Base-by-base conservation (phyloP, 2,329 filamentous ascomycete genomes). In the Trichothecium sympodiale region DNA sequence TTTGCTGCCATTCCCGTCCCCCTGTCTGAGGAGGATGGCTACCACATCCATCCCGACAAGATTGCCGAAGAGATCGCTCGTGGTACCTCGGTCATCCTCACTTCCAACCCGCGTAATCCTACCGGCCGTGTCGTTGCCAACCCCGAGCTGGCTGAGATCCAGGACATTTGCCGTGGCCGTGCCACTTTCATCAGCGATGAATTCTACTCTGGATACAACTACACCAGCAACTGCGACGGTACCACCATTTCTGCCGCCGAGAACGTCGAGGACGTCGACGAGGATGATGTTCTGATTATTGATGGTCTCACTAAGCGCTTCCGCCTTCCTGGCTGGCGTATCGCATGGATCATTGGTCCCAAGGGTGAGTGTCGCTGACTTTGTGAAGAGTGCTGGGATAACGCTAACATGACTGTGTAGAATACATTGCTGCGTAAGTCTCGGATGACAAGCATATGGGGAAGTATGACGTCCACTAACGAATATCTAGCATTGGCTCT, bases 241-340 rank as follows among this genome's bases (percentile, higher is more conserved):
- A 77, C 74, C 20, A 93, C 89, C 30, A 85, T 95, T 55, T 88
- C 81, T 34, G 82, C 87, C 8, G 89, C 89, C 5, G 81, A 85
- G 52, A 94, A 96, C 56, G 75, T 96, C 33, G 73, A 86, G 38
- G 87, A 95, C 48, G 87, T 95, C 13, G 77, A 95, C 53, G 74
- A 84, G 52, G 85, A 93, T 41, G 85, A 94, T 51, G 88, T 96
- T 2, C 74, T 96, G 44, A 84, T 96, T 57, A 89, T 96, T 45
- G 89, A 96, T 54, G 89, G 89, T 34, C 72, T 96, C 17, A 96
- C 89, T 48, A 96, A 96, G 73, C 83, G 89, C 42, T 96, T 96
- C 74, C 80, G 89, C 46, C 77, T 96, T 23, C 89, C 89, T 2
- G 89, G 89, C 42, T 96, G 89, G 87, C 83, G 89, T 55, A 88